These are phyloP conservation scores for Collybia sordida DNA, from an alignment of 768 basidiomycete species.

Conservation along the genomic window DNA sequence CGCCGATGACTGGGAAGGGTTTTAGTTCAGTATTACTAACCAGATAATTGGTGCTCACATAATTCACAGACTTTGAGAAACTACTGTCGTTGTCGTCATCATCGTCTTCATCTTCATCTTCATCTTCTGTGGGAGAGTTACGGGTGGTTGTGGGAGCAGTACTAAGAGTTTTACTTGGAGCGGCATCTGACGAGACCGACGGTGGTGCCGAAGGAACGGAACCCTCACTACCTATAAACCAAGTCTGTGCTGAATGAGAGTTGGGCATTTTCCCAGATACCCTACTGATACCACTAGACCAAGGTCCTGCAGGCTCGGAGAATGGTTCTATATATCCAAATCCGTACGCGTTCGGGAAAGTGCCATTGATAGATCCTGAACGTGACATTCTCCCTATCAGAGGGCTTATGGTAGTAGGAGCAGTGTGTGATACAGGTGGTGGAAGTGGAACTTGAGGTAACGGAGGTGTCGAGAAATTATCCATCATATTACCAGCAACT, in stretches of 20 bases:
- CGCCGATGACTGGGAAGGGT: constrained; percentile 20
- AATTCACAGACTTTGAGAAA: constrained; percentile 17
- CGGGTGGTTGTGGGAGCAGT: constrained; percentile 30
- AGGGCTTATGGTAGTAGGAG: constrained; percentile 25
- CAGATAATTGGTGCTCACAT: constrained; percentile 7
- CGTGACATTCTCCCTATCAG: constrained; percentile 56
- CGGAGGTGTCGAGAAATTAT: constrained; percentile 16
- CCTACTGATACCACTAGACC: constrained; percentile 13
- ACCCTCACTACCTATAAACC: constrained; percentile 18
- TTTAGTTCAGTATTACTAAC: constrained; percentile 1
- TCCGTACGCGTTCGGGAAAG: constrained; percentile 37
- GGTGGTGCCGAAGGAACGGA: constrained; percentile 22
- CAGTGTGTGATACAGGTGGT: constrained; percentile 10
- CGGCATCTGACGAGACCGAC: constrained; percentile 25
- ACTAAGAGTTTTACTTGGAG: constrained; percentile 11
- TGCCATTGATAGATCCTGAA: constrained; percentile 54
- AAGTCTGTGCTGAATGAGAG: constrained; percentile 10
- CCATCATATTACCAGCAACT: constrained; percentile 12
- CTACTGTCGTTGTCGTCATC: constrained; percentile 35
- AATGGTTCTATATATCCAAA: constrained; percentile 33
- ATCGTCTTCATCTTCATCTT: constrained; percentile 43
- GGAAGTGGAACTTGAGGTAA: constrained; percentile 19
- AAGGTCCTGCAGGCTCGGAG: constrained; percentile 18
- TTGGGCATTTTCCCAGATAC: constrained; percentile 5
- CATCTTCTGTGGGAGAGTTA: constrained; percentile 47